Percentiles rank a stretch among this genome's conserved stretches.
Evolutionary conservation across 2,329 filamentous ascomycete species (phyloP).

Genomic region (Piedraia hortae): DNA sequence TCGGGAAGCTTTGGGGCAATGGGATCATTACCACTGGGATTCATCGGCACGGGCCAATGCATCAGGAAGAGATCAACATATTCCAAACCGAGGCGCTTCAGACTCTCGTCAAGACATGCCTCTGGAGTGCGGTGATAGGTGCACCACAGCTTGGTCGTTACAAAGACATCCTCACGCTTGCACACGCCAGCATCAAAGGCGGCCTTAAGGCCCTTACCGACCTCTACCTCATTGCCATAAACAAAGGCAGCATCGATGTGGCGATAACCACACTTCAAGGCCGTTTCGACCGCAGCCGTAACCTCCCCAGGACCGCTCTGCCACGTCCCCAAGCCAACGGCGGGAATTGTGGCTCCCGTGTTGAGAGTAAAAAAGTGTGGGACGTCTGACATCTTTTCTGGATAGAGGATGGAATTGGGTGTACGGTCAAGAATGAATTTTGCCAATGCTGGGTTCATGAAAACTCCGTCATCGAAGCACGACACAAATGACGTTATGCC

Average conservation of each 20-base stretch:
- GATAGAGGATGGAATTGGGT: constrained; percentile 8
- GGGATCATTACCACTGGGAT: constrained; percentile 43
- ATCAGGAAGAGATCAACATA: constrained; percentile 62
- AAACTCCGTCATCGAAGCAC: background rate
- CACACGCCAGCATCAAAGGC: constrained; percentile 37
- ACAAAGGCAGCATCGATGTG: constrained; percentile 47
- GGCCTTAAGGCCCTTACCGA: constrained; percentile 48
- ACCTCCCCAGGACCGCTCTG: constrained; percentile 19
- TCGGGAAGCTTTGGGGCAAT: constrained; percentile 48
- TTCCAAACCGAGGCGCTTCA: constrained; percentile 45
- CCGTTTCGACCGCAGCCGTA: constrained; percentile 20
- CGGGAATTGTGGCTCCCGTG: constrained; percentile 15
- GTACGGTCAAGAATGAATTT: constrained; percentile 10
- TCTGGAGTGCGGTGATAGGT: constrained; percentile 47
- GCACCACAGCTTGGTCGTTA: constrained; percentile 67
- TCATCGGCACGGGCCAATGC: constrained; percentile 51
- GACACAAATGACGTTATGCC: background rate
- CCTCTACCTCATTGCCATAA: constrained; percentile 61
- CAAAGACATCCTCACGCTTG: constrained; percentile 54
- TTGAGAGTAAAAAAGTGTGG: constrained; percentile 12
- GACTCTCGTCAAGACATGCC: constrained; percentile 41
- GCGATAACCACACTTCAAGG: constrained; percentile 21
- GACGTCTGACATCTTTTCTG: constrained; percentile 5
- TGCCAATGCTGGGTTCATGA: constrained; percentile 10
- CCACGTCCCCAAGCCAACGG: constrained; percentile 15